These are phyloP conservation scores for Phylloporus sp. DNA, from an alignment of 768 basidiomycete species.

Conservation along the genomic window DNA sequence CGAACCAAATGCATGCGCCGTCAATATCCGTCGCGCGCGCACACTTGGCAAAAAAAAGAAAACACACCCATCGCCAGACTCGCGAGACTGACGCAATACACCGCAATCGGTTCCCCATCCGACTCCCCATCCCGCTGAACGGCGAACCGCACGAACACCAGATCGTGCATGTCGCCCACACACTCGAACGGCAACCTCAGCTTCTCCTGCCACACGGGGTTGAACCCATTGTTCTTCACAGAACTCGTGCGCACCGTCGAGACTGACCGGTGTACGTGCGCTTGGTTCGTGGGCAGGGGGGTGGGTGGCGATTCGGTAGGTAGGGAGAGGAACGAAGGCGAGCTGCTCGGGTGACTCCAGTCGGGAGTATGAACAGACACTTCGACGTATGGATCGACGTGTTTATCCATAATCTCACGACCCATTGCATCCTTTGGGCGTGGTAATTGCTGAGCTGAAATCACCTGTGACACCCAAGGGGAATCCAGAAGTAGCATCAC, in stretches of 20 bases:
- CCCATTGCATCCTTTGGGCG: constrained; percentile 59
- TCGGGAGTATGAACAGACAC: constrained; percentile 74
- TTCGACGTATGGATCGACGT: constrained; percentile 74
- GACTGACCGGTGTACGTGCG: constrained; percentile 40
- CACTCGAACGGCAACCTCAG: constrained; percentile 71
- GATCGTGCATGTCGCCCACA: constrained; percentile 69
- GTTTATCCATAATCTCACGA: constrained; percentile 55
- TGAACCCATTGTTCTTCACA: constrained; percentile 87
- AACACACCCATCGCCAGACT: constrained; percentile 68
- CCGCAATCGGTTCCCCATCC: constrained; percentile 61
- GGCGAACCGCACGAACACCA: constrained; percentile 79
- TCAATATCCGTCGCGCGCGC: not conserved
- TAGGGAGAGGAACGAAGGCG: constrained; percentile 9
- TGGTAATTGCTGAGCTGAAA: constrained; percentile 90
- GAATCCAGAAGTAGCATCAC: not conserved
- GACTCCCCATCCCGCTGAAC: constrained; percentile 62
- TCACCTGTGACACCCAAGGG: constrained; percentile 38
- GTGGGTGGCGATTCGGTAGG: not conserved
- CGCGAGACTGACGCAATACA: constrained; percentile 69
- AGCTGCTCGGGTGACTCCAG: constrained; percentile 41
- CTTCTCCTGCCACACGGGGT: constrained; percentile 77
- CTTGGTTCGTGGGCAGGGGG: constrained; percentile 7
- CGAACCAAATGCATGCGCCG: not conserved
- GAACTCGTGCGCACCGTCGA: constrained; percentile 51
- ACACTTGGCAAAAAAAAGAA: not conserved